Evolutionary conservation across 805 yeast genomes (phyloP).

Genomic region (Saccharomycopsis synnaedendra): DNA sequence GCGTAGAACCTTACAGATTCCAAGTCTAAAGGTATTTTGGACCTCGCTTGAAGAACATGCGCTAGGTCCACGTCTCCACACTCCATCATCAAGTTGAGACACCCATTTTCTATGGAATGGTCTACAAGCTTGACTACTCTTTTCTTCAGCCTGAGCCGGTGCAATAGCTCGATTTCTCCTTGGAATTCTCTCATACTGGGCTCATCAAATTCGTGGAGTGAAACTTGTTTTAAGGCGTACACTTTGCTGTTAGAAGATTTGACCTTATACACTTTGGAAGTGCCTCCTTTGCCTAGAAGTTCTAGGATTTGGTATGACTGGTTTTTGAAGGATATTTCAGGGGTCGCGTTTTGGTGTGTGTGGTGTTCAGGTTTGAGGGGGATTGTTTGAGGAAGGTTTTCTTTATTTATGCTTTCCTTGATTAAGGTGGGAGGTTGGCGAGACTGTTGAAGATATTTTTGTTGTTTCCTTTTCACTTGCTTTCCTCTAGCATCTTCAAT

Average conservation of each 20-base stretch:
- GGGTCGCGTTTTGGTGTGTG: neutral
- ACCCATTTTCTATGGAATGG: constrained; percentile 52
- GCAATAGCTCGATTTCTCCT: constrained; percentile 76
- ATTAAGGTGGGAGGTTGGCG: neutral
- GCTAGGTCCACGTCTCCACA: constrained; percentile 90
- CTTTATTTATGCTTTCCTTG: neutral
- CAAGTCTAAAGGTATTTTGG: constrained; percentile 43
- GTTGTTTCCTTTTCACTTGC: neutral
- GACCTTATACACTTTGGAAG: constrained; percentile 83
- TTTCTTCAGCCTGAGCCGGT: constrained; percentile 43
- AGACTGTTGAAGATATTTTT: neutral
- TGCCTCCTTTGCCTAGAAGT: constrained; percentile 80
- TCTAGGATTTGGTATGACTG: constrained; percentile 56
- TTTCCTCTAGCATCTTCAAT: neutral
- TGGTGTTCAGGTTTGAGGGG: constrained; percentile 19
- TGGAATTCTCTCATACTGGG: constrained; percentile 66
- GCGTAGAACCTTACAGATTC: constrained; percentile 75
- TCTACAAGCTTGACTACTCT: constrained; percentile 76
- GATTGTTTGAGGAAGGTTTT: neutral
- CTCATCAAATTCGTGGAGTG: constrained; percentile 72
- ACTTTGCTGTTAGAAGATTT: constrained; percentile 41
- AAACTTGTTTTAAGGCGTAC: constrained; percentile 74
- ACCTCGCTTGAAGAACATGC: constrained; percentile 54
- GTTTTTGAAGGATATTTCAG: too few species aligned
- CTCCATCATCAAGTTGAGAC: constrained; percentile 76